phyloP scores from a whole-genome alignment of 1,284 basidiomycete genomes.

The Phaffia rhodozyma region DNA sequence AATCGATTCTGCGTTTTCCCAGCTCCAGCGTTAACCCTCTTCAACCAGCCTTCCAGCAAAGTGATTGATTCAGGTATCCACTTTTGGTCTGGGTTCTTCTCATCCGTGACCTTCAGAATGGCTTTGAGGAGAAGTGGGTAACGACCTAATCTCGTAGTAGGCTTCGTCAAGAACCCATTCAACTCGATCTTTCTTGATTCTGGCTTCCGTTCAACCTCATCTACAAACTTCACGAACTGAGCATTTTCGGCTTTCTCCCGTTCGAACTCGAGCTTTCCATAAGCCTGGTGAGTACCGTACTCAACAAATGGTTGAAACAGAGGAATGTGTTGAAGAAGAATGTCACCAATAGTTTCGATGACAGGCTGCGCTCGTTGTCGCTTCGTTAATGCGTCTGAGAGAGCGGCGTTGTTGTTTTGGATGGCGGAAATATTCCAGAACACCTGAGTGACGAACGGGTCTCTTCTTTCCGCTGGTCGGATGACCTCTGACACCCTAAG shows the following conservation, averaged over 20 bases:
- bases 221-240: slow-evolving; percentile 92
- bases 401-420: slow-evolving; percentile 73
- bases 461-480: slow-evolving; percentile 53
- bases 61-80: slow-evolving; percentile 66
- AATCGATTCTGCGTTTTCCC: slow-evolving; percentile 88
- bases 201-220: slow-evolving; percentile 76
- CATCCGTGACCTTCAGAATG: slow-evolving; percentile 83
- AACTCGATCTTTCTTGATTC: slow-evolving; percentile 94
- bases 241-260: slow-evolving; percentile 91
- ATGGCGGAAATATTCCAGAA: slow-evolving; percentile 99
- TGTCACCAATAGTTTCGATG: slow-evolving; percentile 83
- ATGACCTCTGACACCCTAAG: slow-evolving; percentile 63
- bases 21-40: slow-evolving; percentile 79
- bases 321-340: slow-evolving; percentile 77
- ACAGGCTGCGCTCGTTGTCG: slow-evolving; percentile 89
- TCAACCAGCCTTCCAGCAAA: slow-evolving; percentile 70
- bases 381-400: slow-evolving; percentile 88
- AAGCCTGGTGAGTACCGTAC: slow-evolving; percentile 93
- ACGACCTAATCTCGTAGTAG: slow-evolving; percentile 88
- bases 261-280: slow-evolving; percentile 98
- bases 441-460: slow-evolving; percentile 83
- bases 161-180: slow-evolving; percentile 97
- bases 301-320: slow-evolving; percentile 85
- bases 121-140: slow-evolving; percentile 91
- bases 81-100: slow-evolving; percentile 78